A percentile compares a stretch with the other conserved stretches of the same genome.
Conservation (phyloP, 352 stramenopile genomes). For the Globisporangium perplexum region DNA sequence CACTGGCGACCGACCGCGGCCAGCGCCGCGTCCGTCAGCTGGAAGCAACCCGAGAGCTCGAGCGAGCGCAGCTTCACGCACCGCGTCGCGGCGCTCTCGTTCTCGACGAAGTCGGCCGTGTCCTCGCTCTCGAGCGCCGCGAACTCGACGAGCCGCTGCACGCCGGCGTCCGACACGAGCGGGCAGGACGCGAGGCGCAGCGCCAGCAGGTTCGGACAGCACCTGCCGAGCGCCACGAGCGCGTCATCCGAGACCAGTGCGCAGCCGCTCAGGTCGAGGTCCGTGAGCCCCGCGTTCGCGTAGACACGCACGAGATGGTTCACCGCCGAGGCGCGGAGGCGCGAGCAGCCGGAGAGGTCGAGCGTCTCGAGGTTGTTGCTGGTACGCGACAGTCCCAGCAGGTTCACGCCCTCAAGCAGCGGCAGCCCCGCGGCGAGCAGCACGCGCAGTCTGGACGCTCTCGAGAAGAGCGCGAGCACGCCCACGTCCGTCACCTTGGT, state of each 20-base stretch:
- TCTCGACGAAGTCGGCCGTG: slow-evolving; percentile 19
- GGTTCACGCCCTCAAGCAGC: slow-evolving; percentile 46
- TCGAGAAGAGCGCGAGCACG: slow-evolving; percentile 47
- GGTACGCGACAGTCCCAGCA: slow-evolving; percentile 38
- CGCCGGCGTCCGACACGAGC: slow-evolving; percentile 42
- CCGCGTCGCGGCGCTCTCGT: slow-evolving; percentile 16
- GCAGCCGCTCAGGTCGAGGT: slow-evolving; percentile 53
- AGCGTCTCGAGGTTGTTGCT: slow-evolving; percentile 24
- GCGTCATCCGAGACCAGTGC: slow-evolving; percentile 47
- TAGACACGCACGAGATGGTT: slow-evolving; percentile 35
- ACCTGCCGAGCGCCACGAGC: slow-evolving; percentile 36
- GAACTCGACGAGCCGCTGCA: slow-evolving; percentile 40
- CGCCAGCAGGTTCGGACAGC: slow-evolving; percentile 26
- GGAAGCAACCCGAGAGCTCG: slow-evolving; percentile 65
- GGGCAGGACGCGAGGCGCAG: slow-evolving; percentile 53
- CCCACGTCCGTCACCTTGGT: slow-evolving; percentile 50
- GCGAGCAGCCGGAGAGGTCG: slow-evolving; percentile 25
- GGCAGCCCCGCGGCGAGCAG: slow-evolving; percentile 37
- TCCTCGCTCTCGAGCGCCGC: slow-evolving; percentile 16
- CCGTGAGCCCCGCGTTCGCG: slow-evolving; percentile 19
- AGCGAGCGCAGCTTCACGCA: slow-evolving; percentile 41
- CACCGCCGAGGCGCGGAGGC: slow-evolving; percentile 37
- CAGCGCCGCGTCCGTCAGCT: slow-evolving; percentile 46
- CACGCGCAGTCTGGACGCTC: slow-evolving; percentile 24
- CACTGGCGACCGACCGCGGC: slow-evolving; percentile 31